Evolutionary conservation across 2,329 filamentous ascomycete species (phyloP), one percentile per base, ranked within the genome.

Genomic region (Botrytis elliptica): DNA sequence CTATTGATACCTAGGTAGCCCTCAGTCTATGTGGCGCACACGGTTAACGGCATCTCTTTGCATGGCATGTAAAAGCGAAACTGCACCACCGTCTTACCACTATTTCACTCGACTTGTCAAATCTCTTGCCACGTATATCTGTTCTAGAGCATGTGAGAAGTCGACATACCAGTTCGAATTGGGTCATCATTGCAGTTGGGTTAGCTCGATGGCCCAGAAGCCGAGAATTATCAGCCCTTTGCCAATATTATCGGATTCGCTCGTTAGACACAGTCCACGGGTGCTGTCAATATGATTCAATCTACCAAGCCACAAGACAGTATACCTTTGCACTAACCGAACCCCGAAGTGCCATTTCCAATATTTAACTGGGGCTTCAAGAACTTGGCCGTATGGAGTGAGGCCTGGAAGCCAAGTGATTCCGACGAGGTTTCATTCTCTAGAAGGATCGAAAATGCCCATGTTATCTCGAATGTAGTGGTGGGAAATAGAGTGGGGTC

Each of bases 121-220:
- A 42, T 75, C 69, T 49, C 59, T 64, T 12, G 72, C 72, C 22
- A 75, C 72, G 67, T 75, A 75, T 36, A 74, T 74, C 69, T 74
- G 72, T 16, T 33, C 10, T 12, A 9, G 16, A n/a, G 42, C 29
- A 70, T n/a, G 71, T 70, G 49, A 33, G 20, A 57, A 70, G 57
- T 38, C 62, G 16, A 40, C 2, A 44, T n/a, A 33, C 25, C 8
- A 20, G 57, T n/a, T 70, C 65, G 40, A 70, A 70, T 38, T 57
- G 55, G 18, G 7, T 44, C 4, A 65, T 44, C 71, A 64, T 46
- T 40, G 25, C 55, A n/a, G 18, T 14, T n/a, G 9, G 72, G 63
- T 25, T n/a, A 9, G 38, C 64, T 71, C 4, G 40, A 38, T 36
- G 64, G 14, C 36, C 59, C 18, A 40, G 60, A 25, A 44, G 36